phyloP scores from a whole-genome alignment of 2,329 filamentous ascomycete genomes.

The Calycina herbarum region DNA sequence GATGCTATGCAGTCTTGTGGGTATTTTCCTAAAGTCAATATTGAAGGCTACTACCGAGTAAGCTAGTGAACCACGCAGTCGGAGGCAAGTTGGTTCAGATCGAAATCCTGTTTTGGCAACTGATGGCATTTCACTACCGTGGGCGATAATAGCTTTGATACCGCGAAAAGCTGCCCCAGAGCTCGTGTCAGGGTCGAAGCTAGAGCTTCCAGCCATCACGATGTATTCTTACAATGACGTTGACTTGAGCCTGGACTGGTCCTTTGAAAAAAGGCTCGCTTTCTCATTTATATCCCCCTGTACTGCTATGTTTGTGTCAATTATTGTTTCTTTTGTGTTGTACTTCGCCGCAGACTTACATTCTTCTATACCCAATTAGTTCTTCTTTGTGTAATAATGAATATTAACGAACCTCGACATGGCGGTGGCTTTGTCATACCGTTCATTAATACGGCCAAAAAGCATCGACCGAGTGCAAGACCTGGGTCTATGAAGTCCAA shows the following conservation, averaged over 20 bases:
- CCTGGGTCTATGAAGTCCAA: slow-evolving; percentile 24
- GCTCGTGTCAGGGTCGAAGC: no score
- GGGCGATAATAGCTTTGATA: not conserved
- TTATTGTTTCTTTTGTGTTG: not conserved
- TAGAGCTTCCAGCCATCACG: no score
- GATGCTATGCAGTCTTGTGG: not conserved
- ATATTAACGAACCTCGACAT: slow-evolving; percentile 28
- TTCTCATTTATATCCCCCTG: not conserved
- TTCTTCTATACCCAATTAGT: not conserved
- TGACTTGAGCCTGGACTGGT: not conserved
- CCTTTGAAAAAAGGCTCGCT: not conserved
- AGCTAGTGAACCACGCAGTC: not conserved
- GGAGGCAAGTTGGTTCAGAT: not conserved
- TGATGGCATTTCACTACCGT: not conserved
- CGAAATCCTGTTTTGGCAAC: not conserved
- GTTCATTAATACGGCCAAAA: slow-evolving; percentile 23
- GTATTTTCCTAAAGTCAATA: not conserved
- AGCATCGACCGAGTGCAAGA: slow-evolving; percentile 11
- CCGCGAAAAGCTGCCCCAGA: no score
- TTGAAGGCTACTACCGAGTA: not conserved
- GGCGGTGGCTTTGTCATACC: slow-evolving; percentile 27
- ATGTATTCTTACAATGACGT: not conserved
- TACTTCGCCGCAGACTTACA: not conserved
- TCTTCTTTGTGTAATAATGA: slow-evolving; percentile 22
- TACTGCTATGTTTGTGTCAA: not conserved